These are phyloP conservation scores for Metarhizium robertsii DNA, from an alignment of 2,329 filamentous ascomycete species.

Conservation along the genomic window DNA sequence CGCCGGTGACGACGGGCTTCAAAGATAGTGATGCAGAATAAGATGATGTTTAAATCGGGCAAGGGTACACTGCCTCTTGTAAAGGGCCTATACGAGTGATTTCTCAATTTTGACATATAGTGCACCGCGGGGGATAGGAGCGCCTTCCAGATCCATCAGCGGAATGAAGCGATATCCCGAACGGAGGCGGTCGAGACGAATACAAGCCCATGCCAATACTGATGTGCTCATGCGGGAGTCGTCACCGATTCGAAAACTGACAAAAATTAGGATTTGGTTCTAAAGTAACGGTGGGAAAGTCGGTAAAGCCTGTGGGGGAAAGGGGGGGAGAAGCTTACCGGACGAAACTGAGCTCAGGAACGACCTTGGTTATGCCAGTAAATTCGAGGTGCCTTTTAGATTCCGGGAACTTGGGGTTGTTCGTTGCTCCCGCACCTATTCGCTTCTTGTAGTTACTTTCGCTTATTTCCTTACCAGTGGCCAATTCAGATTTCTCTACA, in stretches of 20 bases:
- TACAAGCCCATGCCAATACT: conserved; percentile 46
- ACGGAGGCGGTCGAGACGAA: conserved; percentile 48
- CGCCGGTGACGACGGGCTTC: neutral
- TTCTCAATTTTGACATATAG: conserved; percentile 46
- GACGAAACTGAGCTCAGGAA: conserved; percentile 64
- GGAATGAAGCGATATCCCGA: conserved; percentile 45
- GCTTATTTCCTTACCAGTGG: conserved; percentile 17
- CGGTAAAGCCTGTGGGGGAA: neutral
- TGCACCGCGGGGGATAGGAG: conserved; percentile 34
- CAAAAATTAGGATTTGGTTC: conserved; percentile 10
- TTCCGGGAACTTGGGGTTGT: conserved; percentile 54
- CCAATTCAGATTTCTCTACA: conserved; percentile 50
- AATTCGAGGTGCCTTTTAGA: conserved; percentile 49
- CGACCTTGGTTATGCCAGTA: conserved; percentile 44
- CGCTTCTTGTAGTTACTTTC: conserved; percentile 52
- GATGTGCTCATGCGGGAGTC: conserved; percentile 28
- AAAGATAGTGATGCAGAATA: neutral
- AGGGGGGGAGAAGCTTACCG: conserved; percentile 40
- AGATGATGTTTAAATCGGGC: too few species aligned
- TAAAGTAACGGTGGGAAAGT: neutral
- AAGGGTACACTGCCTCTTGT: neutral
- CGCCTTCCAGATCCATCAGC: conserved; percentile 36
- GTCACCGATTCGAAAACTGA: conserved; percentile 47
- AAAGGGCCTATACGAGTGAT: conserved; percentile 9
- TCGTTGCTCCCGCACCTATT: conserved; percentile 45